Percentiles rank a stretch among this genome's conserved stretches.
phyloP scores from a whole-genome alignment of 2,329 filamentous ascomycete species.

The Fusarium sp. region DNA sequence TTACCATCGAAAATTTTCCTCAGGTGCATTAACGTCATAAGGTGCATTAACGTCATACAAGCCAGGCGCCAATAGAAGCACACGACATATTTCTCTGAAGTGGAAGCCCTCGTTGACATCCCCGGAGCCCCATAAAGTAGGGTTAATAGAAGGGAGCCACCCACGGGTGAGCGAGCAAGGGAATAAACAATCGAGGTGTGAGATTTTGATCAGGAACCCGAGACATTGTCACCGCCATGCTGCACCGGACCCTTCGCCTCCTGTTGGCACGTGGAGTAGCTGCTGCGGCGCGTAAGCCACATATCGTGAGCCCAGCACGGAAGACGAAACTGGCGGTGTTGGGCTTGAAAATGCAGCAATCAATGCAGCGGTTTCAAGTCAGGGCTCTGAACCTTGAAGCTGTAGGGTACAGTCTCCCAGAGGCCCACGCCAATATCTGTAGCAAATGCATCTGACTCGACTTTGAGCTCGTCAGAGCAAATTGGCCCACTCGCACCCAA shows the following conservation, averaged over 20 bases:
- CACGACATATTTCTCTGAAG: constrained; percentile 12
- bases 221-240: constrained; percentile 42
- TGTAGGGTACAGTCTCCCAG: constrained; percentile 1
- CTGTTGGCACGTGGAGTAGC: constrained; percentile 34
- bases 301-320: constrained; percentile 25
- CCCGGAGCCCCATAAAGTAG: constrained; percentile 29
- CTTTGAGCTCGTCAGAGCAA: constrained; percentile 25
- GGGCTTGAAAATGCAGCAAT: constrained; percentile 20
- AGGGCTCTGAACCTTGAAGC: constrained; percentile 21
- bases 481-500: constrained; percentile 40
- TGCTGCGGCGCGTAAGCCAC: constrained; percentile 32
- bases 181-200: constrained; percentile 14
- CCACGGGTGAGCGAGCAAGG: constrained; percentile 18
- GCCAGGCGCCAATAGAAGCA: constrained; percentile 5
- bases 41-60: background rate
- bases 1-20: constrained; percentile 3
- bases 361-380: constrained; percentile 36
- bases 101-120: constrained; percentile 7
- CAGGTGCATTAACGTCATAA: background rate
- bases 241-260: constrained; percentile 34
- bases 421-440: constrained; percentile 1
- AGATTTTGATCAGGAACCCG: constrained; percentile 40
- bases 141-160: constrained; percentile 15
- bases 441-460: constrained; percentile 32
- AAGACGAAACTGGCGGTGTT: constrained; percentile 41